Evolutionary conservation across 345 rosid genomes (phyloP).

Genomic region (Populus nigra): DNA sequence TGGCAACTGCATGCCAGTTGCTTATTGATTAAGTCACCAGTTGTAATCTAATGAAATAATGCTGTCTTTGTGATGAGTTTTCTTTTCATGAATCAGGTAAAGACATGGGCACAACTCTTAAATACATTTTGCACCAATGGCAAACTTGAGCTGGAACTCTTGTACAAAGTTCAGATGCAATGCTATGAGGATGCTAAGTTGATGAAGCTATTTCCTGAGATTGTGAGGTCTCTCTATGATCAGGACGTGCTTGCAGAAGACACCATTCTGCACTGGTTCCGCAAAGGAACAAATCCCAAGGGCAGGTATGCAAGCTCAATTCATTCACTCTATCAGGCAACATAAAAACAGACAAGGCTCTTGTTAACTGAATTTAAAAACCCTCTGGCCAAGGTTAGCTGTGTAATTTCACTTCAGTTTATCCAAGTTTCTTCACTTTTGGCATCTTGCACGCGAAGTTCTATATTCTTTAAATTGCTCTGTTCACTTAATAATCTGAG

Average conservation of each 20-base stretch:
- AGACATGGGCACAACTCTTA: slow-evolving; percentile 81
- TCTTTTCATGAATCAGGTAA: slow-evolving; percentile 52
- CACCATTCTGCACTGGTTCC: slow-evolving; percentile 89
- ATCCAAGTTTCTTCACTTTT: background rate
- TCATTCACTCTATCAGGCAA: background rate
- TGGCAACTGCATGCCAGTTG: background rate
- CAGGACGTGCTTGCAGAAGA: slow-evolving; percentile 96
- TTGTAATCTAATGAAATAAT: background rate
- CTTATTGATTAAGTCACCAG: background rate
- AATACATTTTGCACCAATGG: slow-evolving; percentile 78
- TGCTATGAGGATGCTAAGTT: slow-evolving; percentile 98
- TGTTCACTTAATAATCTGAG: background rate
- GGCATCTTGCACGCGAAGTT: background rate
- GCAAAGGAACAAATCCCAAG: slow-evolving; percentile 81
- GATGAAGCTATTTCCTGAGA: slow-evolving; percentile 94
- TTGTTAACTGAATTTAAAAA: background rate
- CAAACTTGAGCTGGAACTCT: slow-evolving; percentile 87
- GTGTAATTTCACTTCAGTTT: background rate
- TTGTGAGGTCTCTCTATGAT: slow-evolving; percentile 79
- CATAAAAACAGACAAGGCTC: background rate
- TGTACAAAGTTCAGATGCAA: slow-evolving; percentile 96
- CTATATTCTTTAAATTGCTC: background rate
- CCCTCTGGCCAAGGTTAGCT: background rate
- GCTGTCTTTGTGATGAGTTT: background rate
- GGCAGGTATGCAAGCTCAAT: slow-evolving; percentile 62